These are phyloP conservation scores for Hibiscus trionum DNA, from an alignment of 345 rosid species.

Conservation along the genomic window DNA sequence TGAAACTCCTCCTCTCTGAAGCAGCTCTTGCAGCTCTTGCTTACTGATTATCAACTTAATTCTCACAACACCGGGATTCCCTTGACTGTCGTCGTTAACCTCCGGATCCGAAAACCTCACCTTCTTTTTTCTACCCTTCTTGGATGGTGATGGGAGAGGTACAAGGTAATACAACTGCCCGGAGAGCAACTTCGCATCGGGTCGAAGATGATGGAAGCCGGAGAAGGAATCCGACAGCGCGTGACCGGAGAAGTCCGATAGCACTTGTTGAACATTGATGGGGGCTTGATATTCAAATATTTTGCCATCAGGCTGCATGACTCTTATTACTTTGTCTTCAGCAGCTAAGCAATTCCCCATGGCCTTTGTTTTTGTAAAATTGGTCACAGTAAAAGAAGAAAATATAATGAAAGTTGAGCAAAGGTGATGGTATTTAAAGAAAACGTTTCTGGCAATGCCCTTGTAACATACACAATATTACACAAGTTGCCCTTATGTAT, in stretches of 20 bases:
- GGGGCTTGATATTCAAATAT: slow-evolving; percentile 62
- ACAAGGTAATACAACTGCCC: slow-evolving; percentile 58
- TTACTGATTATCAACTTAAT: slow-evolving; percentile 73
- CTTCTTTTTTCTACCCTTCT: slow-evolving; percentile 32
- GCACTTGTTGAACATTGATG: slow-evolving; percentile 43
- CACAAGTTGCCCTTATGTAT: slow-evolving; percentile 1
- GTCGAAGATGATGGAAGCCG: slow-evolving; percentile 34
- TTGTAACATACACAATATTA: slow-evolving; percentile 15
- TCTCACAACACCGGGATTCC: slow-evolving; percentile 33
- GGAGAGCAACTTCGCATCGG: slow-evolving; percentile 40
- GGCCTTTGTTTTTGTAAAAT: not conserved
- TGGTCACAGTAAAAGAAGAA: not conserved
- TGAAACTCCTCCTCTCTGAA: slow-evolving; percentile 38
- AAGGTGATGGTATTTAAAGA: slow-evolving; percentile 25
- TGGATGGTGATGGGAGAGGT: slow-evolving; percentile 30
- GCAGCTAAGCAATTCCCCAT: slow-evolving; percentile 87
- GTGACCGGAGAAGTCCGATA: slow-evolving; percentile 63
- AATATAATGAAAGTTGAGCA: not conserved
- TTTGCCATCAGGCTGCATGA: slow-evolving; percentile 68
- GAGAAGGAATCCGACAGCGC: slow-evolving; percentile 42
- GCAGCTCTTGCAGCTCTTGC: slow-evolving; percentile 58
- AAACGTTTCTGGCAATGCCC: slow-evolving; percentile 22
- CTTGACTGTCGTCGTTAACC: slow-evolving; percentile 19
- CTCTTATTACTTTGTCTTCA: slow-evolving; percentile 42
- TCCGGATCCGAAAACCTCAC: slow-evolving; percentile 55